Percentiles rank a stretch among this genome's conserved stretches.
Evolutionary conservation across 371 early-diverging fungal genomes (phyloP).

Genomic region (Entomophthora muscae): DNA sequence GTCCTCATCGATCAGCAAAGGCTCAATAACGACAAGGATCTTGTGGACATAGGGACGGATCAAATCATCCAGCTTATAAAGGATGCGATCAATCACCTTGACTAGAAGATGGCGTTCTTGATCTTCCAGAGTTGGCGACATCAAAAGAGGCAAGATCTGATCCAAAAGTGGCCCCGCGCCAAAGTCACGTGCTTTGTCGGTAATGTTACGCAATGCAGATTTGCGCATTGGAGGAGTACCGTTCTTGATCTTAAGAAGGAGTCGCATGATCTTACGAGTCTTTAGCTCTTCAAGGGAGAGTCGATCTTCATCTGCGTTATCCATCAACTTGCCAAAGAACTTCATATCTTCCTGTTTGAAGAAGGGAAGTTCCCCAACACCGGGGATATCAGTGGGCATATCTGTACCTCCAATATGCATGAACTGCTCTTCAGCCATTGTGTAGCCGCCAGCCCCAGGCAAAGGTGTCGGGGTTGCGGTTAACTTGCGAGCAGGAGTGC

Average conservation of each 20-base stretch:
- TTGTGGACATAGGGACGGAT: slow-evolving; percentile 95
- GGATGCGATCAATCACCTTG: slow-evolving; percentile 90
- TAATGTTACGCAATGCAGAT: slow-evolving; percentile 78
- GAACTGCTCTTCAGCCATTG: slow-evolving; percentile 51
- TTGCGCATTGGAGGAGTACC: slow-evolving; percentile 92
- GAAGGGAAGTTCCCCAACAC: slow-evolving; percentile 75
- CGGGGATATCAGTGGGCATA: slow-evolving; percentile 72
- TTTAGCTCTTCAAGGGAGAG: slow-evolving; percentile 76
- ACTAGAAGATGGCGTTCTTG: slow-evolving; percentile 94
- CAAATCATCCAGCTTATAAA: slow-evolving; percentile 88
- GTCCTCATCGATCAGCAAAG: slow-evolving; percentile 91
- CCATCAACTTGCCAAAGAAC: slow-evolving; percentile 82
- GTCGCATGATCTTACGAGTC: slow-evolving; percentile 88
- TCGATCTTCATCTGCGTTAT: slow-evolving; percentile 65
- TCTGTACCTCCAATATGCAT: slow-evolving; percentile 24
- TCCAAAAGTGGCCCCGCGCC: slow-evolving; percentile 93
- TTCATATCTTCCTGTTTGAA: slow-evolving; percentile 95
- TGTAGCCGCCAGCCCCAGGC: slow-evolving; percentile 65
- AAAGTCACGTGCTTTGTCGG: slow-evolving; percentile 89
- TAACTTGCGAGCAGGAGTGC: slow-evolving; percentile 88
- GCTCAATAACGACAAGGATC: slow-evolving; percentile 94
- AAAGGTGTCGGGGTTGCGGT: slow-evolving; percentile 86
- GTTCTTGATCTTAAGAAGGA: slow-evolving; percentile 92
- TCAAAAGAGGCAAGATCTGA: slow-evolving; percentile 86
- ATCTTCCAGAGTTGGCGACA: slow-evolving; percentile 92